phyloP scores from a whole-genome alignment of 2,329 filamentous ascomycete species.

The Talaromyces islandicus region DNA sequence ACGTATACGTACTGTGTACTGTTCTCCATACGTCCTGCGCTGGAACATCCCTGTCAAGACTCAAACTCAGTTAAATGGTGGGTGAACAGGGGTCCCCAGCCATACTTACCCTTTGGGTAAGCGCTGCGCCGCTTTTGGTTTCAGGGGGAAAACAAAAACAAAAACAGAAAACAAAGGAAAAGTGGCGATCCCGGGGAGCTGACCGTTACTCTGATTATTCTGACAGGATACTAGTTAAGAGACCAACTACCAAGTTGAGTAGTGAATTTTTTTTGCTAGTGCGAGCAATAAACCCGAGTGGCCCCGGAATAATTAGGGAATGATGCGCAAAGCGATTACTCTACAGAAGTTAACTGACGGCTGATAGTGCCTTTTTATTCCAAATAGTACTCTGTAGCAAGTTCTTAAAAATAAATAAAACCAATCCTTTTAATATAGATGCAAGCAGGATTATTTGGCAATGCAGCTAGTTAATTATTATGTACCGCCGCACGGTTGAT shows the following conservation, averaged over 20 bases:
- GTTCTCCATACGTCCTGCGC: too few species aligned
- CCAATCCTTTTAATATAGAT: too few species aligned
- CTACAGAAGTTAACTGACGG: too few species aligned
- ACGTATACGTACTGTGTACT: too few species aligned
- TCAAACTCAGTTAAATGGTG: too few species aligned
- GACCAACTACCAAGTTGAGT: too few species aligned
- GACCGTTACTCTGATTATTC: background rate
- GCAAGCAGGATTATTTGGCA: background rate
- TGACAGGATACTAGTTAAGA: background rate
- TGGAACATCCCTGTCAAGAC: background rate
- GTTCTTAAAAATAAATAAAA: background rate
- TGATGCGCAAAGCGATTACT: too few species aligned
- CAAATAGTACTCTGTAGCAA: background rate
- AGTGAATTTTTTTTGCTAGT: background rate
- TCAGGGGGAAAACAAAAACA: too few species aligned
- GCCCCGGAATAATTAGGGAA: background rate
- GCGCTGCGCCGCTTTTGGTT: too few species aligned
- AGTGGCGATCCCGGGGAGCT: background rate
- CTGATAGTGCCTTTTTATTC: background rate
- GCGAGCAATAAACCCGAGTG: background rate
- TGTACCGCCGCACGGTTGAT: background rate
- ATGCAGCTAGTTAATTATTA: background rate
- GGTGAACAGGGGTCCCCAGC: background rate
- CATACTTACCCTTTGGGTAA: background rate
- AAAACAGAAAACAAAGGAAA: too few species aligned